Evolutionary conservation across 202 grass and related monocot genomes (phyloP).

Genomic region (Setaria viridis): DNA sequence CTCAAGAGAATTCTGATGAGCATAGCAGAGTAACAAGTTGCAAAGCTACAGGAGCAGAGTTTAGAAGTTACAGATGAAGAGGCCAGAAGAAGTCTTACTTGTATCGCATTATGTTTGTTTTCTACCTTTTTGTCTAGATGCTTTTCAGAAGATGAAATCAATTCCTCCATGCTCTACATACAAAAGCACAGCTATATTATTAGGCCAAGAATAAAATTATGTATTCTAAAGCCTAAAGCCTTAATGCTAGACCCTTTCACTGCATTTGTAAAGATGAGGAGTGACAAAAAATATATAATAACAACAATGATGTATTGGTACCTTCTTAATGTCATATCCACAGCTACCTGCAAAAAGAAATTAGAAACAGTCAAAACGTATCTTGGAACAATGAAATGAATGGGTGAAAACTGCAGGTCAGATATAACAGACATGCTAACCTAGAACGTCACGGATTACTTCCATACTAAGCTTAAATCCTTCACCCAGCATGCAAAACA

Average conservation of each 20-base stretch:
- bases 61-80: slow-evolving; percentile 32
- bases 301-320: slow-evolving; percentile 45
- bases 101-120: slow-evolving; percentile 37
- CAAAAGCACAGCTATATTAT: slow-evolving; percentile 27
- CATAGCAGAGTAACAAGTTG: background rate
- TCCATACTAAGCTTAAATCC: slow-evolving; percentile 87
- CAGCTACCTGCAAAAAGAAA: slow-evolving; percentile 73
- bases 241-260: slow-evolving; percentile 29
- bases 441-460: slow-evolving; percentile 79
- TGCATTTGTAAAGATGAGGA: slow-evolving; percentile 21
- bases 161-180: slow-evolving; percentile 88
- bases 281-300: slow-evolving; percentile 31
- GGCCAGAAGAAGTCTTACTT: slow-evolving; percentile 33
- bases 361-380: slow-evolving; percentile 40
- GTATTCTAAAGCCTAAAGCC: background rate
- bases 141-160: slow-evolving; percentile 71
- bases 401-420: slow-evolving; percentile 26
- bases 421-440: slow-evolving; percentile 53
- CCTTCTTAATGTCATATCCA: slow-evolving; percentile 95
- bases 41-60: slow-evolving; percentile 26
- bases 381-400: slow-evolving; percentile 34
- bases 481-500: slow-evolving; percentile 97
- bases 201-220: slow-evolving; percentile 11
- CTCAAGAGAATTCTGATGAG: no score
- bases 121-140: slow-evolving; percentile 58